Conservation (phyloP, 257 asterid species). For the Ligustrum vulgare region DNA sequence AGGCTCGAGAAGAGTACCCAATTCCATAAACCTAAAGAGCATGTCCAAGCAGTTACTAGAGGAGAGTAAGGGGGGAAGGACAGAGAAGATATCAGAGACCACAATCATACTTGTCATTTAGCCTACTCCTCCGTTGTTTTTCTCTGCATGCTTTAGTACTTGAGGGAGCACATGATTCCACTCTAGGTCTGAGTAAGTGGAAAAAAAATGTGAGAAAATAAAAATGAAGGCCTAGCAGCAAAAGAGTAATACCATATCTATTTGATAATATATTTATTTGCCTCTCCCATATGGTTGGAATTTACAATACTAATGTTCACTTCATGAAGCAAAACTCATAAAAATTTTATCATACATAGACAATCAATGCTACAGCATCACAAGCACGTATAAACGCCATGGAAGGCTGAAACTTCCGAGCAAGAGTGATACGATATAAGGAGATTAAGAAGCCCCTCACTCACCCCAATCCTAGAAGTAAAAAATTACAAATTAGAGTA, state of each 20-base stretch:
- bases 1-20: constrained; percentile 87
- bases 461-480: not conserved
- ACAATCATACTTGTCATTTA: constrained; percentile 70
- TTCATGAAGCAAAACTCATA: not conserved
- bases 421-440: not conserved
- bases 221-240: not conserved
- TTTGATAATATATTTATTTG: not conserved
- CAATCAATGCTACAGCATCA: not conserved
- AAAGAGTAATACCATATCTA: not conserved
- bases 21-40: constrained; percentile 65
- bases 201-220: constrained; percentile 16
- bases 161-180: constrained; percentile 62
- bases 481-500: not conserved
- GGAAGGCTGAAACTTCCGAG: not conserved
- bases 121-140: constrained; percentile 81
- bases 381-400: not conserved
- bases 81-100: constrained; percentile 21
- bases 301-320: not conserved
- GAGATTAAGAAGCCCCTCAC: not conserved
- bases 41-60: constrained; percentile 22
- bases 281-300: not conserved
- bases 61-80: constrained; percentile 19
- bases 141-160: constrained; percentile 95
- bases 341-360: not conserved
- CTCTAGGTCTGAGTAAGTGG: constrained; percentile 46